These are phyloP conservation scores for Lavandula angustifolia DNA, from an alignment of 257 asterid genomes.

Conservation along the genomic window DNA sequence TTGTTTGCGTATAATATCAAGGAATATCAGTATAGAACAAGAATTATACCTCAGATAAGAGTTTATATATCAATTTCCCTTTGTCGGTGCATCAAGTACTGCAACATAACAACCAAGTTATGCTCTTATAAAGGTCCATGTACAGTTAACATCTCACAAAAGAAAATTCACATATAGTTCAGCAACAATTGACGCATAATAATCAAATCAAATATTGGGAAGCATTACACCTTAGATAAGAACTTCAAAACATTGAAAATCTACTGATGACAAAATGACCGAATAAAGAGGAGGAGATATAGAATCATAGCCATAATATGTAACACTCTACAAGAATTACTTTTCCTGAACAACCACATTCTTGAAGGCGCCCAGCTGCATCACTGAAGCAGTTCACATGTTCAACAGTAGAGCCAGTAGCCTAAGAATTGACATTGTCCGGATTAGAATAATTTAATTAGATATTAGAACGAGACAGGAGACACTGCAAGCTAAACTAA, in stretches of 20 bases:
- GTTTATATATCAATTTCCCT: conserved; percentile 86
- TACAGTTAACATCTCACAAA: background rate
- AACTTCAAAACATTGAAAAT: conserved; percentile 6
- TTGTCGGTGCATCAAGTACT: conserved; percentile 94
- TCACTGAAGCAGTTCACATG: conserved; percentile 91
- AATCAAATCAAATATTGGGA: background rate
- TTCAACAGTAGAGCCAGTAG: conserved; percentile 70
- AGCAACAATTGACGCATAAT: conserved; percentile 11
- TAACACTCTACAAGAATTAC: background rate
- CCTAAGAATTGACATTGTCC: conserved; percentile 49
- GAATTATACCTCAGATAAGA: conserved; percentile 81
- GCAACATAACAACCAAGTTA: conserved; percentile 40
- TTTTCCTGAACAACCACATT: conserved; percentile 48
- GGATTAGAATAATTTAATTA: conserved; percentile 25
- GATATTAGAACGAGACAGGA: conserved; percentile 3
- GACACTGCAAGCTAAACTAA: conserved; percentile 4
- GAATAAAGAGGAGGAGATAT: background rate
- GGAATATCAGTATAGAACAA: background rate
- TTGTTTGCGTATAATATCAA: background rate
- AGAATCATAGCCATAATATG: background rate
- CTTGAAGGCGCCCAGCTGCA: conserved; percentile 92
- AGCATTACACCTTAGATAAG: background rate
- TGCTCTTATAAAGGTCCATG: background rate
- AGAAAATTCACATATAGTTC: background rate
- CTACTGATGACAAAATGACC: too few species aligned